These are phyloP conservation scores for Amaranthus cruentus DNA, from an alignment of 148 eudicot genomes.

Conservation along the genomic window DNA sequence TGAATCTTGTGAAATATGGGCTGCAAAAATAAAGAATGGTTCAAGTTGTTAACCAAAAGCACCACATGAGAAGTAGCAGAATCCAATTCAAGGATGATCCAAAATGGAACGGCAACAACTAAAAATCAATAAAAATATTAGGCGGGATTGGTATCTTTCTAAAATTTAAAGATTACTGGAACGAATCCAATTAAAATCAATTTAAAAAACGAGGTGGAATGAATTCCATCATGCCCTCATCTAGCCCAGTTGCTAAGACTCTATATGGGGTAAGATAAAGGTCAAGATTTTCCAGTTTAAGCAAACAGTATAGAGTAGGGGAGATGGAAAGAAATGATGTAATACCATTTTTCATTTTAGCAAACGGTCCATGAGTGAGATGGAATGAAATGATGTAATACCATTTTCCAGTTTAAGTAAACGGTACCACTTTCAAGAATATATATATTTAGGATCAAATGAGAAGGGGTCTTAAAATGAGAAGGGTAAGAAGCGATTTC, in stretches of 20 bases:
- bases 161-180: constrained; percentile 46
- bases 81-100: not conserved
- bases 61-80: not conserved
- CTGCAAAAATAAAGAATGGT: no score
- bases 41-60: no score
- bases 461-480: no score
- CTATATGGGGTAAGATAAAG: constrained; percentile 92
- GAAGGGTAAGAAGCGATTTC: no score
- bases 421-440: no score
- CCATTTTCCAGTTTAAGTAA: no score
- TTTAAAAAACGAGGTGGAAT: constrained; percentile 80
- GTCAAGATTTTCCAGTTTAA: constrained; percentile 94
- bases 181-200: constrained; percentile 20
- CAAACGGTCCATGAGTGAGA: no score
- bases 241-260: constrained; percentile 92
- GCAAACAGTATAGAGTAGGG: no score
- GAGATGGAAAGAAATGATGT: no score
- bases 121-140: not conserved
- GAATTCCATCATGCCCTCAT: constrained; percentile 98
- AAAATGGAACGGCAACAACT: not conserved
- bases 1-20: no score
- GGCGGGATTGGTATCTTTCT: not conserved
- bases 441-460: no score
- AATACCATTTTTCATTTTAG: constrained; percentile 59
- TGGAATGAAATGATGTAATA: no score